Evolutionary conservation across 1,139 yeast genomes (phyloP).

Genomic region (Taphrina confusa): DNA sequence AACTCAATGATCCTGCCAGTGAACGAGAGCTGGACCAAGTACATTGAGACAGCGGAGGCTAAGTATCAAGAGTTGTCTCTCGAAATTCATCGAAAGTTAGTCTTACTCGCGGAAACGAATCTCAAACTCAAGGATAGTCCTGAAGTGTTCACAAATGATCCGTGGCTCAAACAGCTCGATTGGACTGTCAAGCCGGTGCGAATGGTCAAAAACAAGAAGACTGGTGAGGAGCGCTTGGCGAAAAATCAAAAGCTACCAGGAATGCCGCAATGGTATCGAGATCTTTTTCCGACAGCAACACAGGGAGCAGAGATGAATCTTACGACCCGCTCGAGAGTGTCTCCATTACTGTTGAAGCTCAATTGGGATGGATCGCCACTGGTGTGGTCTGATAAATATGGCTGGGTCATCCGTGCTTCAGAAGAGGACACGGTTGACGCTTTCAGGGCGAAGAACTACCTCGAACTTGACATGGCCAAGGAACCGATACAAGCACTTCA

Average conservation of each 20-base stretch:
- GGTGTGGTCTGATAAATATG: slow-evolving; percentile 72
- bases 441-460: slow-evolving; percentile 58
- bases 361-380: slow-evolving; percentile 86
- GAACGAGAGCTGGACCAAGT: slow-evolving; percentile 68
- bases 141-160: slow-evolving; percentile 55
- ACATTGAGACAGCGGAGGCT: slow-evolving; percentile 67
- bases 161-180: slow-evolving; percentile 87
- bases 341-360: slow-evolving; percentile 73
- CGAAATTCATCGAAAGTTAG: slow-evolving; percentile 61
- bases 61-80: slow-evolving; percentile 62
- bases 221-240: slow-evolving; percentile 50
- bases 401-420: slow-evolving; percentile 83
- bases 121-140: slow-evolving; percentile 50
- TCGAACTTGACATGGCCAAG: slow-evolving; percentile 48
- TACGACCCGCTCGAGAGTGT: slow-evolving; percentile 69
- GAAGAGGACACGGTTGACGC: slow-evolving; percentile 47
- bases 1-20: slow-evolving; percentile 82
- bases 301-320: slow-evolving; percentile 55
- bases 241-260: slow-evolving; percentile 85
- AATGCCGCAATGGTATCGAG: slow-evolving; percentile 91
- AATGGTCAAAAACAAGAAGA: slow-evolving; percentile 70
- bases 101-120: slow-evolving; percentile 62
- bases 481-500: slow-evolving; percentile 44
- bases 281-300: slow-evolving; percentile 55
- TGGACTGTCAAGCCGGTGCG: slow-evolving; percentile 72